These are phyloP conservation scores for Cubamyces lactineus DNA, from an alignment of 768 basidiomycete genomes.

Conservation along the genomic window DNA sequence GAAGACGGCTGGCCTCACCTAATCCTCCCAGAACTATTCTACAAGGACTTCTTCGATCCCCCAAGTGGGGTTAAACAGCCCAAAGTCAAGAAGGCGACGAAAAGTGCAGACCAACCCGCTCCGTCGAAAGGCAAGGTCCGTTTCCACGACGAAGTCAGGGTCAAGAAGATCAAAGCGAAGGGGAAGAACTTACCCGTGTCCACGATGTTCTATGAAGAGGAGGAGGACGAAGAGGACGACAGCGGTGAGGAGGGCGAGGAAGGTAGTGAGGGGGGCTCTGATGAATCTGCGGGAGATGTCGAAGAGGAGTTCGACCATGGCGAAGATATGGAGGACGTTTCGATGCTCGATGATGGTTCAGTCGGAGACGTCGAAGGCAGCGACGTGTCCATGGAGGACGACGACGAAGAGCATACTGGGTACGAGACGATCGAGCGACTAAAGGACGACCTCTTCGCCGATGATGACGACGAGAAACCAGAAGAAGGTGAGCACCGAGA, in stretches of 20 bases:
- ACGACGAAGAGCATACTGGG: constrained; percentile 30
- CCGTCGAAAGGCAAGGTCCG: constrained; percentile 57
- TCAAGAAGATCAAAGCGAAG: constrained; percentile 77
- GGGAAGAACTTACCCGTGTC: constrained; percentile 66
- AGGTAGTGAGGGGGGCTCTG: constrained; percentile 27
- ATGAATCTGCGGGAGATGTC: constrained; percentile 29
- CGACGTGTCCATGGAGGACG: constrained; percentile 19
- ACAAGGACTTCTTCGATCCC: constrained; percentile 81
- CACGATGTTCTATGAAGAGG: constrained; percentile 44
- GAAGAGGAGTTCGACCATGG: constrained; percentile 34
- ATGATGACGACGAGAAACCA: constrained; percentile 56
- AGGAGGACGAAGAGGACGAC: constrained; percentile 45
- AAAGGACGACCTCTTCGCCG: constrained; percentile 80
- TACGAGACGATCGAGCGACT: constrained; percentile 64
- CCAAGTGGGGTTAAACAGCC: constrained; percentile 40
- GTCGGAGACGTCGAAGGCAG: constrained; percentile 32
- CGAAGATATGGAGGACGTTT: constrained; percentile 38
- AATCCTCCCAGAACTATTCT: constrained; percentile 57
- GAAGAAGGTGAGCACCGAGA: constrained; percentile 19
- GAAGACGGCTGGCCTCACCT: background rate
- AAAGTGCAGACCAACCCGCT: constrained; percentile 19
- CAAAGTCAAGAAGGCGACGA: constrained; percentile 30
- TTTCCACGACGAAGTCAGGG: constrained; percentile 79
- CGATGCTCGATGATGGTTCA: constrained; percentile 34
- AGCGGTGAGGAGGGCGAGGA: constrained; percentile 32